phyloP scores from a whole-genome alignment of 2,329 filamentous ascomycete species.

The Microcyclospora pomicola region DNA sequence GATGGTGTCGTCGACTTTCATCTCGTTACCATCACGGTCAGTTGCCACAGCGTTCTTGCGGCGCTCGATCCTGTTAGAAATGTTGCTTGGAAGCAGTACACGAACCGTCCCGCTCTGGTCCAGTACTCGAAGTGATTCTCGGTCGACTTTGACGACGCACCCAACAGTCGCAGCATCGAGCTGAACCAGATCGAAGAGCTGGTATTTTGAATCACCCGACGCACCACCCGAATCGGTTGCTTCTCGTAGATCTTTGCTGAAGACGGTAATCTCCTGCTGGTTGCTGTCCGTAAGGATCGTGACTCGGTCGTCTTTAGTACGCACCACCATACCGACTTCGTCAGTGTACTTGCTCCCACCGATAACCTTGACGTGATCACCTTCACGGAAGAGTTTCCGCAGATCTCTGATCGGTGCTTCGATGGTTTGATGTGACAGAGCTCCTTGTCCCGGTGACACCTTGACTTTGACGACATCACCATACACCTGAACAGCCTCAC shows the following conservation, averaged over 20 bases:
- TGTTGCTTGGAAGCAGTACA: conserved; percentile 76
- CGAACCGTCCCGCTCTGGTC: conserved; percentile 80
- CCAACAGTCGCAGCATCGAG: conserved; percentile 85
- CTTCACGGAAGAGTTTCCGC: conserved; percentile 80
- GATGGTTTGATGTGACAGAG: conserved; percentile 67
- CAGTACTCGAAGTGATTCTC: conserved; percentile 76
- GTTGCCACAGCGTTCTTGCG: conserved; percentile 79
- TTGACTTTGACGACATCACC: conserved; percentile 83
- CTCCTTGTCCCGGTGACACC: conserved; percentile 57
- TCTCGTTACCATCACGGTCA: conserved; percentile 85
- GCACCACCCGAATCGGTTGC: conserved; percentile 84
- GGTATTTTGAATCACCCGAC: conserved; percentile 73
- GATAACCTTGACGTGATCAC: conserved; percentile 98
- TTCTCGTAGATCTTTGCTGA: conserved; percentile 90
- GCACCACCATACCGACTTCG: conserved; percentile 93
- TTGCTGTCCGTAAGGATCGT: conserved; percentile 87
- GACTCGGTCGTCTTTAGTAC: conserved; percentile 81
- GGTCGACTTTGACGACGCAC: conserved; percentile 87
- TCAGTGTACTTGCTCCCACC: conserved; percentile 88
- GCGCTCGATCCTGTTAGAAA: conserved; percentile 74
- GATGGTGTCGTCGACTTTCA: conserved; percentile 79
- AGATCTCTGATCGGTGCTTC: conserved; percentile 87
- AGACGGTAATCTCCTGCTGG: conserved; percentile 89
- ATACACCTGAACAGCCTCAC: conserved; percentile 72
- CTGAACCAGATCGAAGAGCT: conserved; percentile 86